Evolutionary conservation across 2,329 filamentous ascomycete species (phyloP).

Genomic region (Colletotrichum incanum): DNA sequence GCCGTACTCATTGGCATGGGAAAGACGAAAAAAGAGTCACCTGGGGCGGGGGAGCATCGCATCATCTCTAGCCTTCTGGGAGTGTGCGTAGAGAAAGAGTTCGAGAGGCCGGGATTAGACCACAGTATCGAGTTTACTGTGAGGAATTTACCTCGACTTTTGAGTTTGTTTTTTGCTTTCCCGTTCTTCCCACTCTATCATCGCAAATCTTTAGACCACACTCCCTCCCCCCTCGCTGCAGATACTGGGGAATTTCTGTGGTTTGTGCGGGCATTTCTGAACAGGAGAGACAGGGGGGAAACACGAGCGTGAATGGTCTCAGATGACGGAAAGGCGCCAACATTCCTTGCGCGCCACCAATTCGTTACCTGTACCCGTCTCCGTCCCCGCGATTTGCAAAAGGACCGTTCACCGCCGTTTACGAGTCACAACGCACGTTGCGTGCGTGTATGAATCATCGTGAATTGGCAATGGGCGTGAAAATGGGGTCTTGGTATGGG

Average conservation of each 20-base stretch:
- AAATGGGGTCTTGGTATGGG: constrained; percentile 16
- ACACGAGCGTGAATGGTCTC: constrained; percentile 11
- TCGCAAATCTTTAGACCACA: constrained; percentile 4
- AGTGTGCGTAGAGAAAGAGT: background rate
- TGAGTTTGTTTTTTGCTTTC: background rate
- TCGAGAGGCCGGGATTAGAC: background rate
- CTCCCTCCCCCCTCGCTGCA: constrained; percentile 11
- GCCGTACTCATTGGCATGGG: background rate
- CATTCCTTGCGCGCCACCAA: background rate
- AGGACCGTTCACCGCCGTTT: constrained; percentile 39
- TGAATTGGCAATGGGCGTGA: constrained; percentile 32
- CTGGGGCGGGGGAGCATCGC: background rate
- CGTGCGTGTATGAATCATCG: constrained; percentile 32
- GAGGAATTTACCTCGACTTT: constrained; percentile 1
- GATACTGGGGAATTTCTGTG: background rate
- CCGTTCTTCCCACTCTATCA: background rate
- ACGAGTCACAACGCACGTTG: constrained; percentile 29
- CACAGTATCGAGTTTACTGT: constrained; percentile 39
- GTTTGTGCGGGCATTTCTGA: constrained; percentile 17
- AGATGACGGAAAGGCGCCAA: constrained; percentile 33
- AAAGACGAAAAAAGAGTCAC: constrained; percentile 7
- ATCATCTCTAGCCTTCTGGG: background rate
- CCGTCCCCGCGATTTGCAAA: background rate
- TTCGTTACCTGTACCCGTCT: background rate
- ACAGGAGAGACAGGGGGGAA: constrained; percentile 5